Evolutionary conservation across 2,329 filamentous ascomycete genomes (phyloP), one percentile per base, ranked within the genome.

Genomic region (Xylaria sp.): DNA sequence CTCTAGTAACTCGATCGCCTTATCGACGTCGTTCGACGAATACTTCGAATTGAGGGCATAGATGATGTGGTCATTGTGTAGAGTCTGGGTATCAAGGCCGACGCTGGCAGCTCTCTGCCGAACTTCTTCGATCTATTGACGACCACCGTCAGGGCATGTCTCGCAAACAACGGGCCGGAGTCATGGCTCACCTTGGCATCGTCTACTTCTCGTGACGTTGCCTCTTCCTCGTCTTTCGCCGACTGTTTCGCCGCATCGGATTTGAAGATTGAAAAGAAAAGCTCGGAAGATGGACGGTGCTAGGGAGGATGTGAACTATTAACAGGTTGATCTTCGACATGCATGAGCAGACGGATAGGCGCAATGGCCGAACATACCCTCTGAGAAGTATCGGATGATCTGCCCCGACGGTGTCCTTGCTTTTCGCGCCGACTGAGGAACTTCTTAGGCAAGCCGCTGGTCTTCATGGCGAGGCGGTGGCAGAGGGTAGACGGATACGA

Each of bases 1-100:
- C 48, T 91, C 81, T 57, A 97, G 84, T 68, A 97, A 84, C 60
- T 93, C 89, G 73, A 92, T 89, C 3, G 94, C 91, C 75, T 89
- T 91, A 58, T 93, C 89, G 23, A 88, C 80, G 77, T 97, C 89
- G 59, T 91, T 90, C 30, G 88, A 84, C 36, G 90, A 88, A 76
- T 90, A 90, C 45, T 86, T 84, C 18, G 88, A 89, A 56, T 85
- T 89, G 82, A 83, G 86, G 79, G 82, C 83, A 71, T 84, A 83
- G 67, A 79, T 82, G 50, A 89, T 81, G 66, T 87, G 82, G 60
- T 97, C 92, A 52, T 86, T 81, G 67, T 80, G 80, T 20, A 87
- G 79, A 61, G 81, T 78, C 53, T 57, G 64, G 25, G 68, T 9
- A 32, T 82, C 80, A 65, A 87, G 81, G 59, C 82, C 80, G 57